Base-by-base conservation (phyloP, 2,329 filamentous ascomycete species). In the Trichoderma koningii region DNA sequence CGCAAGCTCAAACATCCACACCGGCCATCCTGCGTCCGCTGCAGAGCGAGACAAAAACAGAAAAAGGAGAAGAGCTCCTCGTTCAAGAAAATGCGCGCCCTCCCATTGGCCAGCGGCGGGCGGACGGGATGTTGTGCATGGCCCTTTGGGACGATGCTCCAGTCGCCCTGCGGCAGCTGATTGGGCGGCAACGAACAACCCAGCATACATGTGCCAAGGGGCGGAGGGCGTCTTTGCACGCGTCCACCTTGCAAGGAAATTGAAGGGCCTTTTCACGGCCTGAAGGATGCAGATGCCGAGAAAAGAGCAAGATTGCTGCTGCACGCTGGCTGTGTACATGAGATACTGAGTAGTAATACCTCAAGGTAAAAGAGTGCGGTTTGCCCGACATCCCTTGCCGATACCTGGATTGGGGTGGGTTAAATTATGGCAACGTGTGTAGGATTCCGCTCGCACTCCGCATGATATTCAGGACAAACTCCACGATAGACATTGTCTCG, bases 91-190 rank as follows among this genome's bases (percentile, higher is more conserved):
- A 62, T 23, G 17, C 26, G 34, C 15, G 50, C 41, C 2, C n/a
- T 51, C 50, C 34, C 34, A 62, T 62, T 38, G 50, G 59, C n/a
- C 38, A 2, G n/a, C 9, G 5, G n/a, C 5, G 34, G 34, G 34
- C 34, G 34, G 30, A 41, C 26, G 34, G 59, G 48, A 62, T 62
- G 59, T 34, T 34, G 48, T 55, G 59, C 59, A 61, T 62, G 23
- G 19, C 9, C 26, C 38, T 26, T 9, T 7, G 30, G 28, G 6
- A n/a, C 1, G 21, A 6, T 62, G 17, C 55, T 59, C 55, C 55
- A 38, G 44, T n/a, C 28, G 19, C 7, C 44, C 21, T 50, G 42
- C 28, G 44, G n/a, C 44, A 23, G 44, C 7, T 59, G 55, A 59
- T 53, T 47, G 15, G 15, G 50, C 3, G 21, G 21, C 21, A 23